phyloP scores from a whole-genome alignment of 2,329 filamentous ascomycete genomes.

The Sarocladium kiliense region DNA sequence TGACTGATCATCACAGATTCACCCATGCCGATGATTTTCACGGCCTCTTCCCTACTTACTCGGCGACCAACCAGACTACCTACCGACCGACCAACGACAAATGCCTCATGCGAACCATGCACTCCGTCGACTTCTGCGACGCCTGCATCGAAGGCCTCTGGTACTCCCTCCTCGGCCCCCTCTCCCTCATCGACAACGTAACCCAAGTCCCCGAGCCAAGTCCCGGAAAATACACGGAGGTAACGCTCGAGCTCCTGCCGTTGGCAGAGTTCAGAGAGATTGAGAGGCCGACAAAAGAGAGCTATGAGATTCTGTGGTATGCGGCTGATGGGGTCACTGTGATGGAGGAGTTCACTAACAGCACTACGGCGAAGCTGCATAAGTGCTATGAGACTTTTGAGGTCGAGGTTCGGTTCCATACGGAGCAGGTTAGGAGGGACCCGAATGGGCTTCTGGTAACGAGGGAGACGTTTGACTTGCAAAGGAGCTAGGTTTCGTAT shows the following conservation, averaged over 20 bases:
- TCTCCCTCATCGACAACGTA: constrained; percentile 22
- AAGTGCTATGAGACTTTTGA: constrained; percentile 15
- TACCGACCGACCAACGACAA: constrained; percentile 24
- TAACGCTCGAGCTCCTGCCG: constrained; percentile 20
- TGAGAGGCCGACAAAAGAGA: constrained; percentile 18
- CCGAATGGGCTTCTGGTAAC: constrained; percentile 14
- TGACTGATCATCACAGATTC: constrained; percentile 15
- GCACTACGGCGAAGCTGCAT: constrained; percentile 19
- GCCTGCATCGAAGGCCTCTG: constrained; percentile 25
- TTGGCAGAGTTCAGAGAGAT: constrained; percentile 21
- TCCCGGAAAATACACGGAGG: constrained; percentile 17
- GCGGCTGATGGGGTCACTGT: constrained; percentile 16
- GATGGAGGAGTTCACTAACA: constrained; percentile 21
- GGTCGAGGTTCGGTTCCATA: constrained; percentile 22
- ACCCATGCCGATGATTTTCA: constrained; percentile 17
- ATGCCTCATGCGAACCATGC: constrained; percentile 23
- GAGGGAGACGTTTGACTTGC: constrained; percentile 15
- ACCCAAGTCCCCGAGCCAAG: constrained; percentile 15
- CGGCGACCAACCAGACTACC: constrained; percentile 19
- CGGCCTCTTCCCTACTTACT: constrained; percentile 24
- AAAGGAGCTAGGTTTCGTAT: too few relatives aligned
- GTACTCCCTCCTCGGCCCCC: constrained; percentile 19
- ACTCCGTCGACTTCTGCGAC: constrained; percentile 22
- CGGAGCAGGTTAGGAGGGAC: constrained; percentile 22
- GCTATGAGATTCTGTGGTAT: constrained; percentile 23